phyloP scores from a whole-genome alignment of 306 rosid genomes.

The Abrus precatorius region DNA sequence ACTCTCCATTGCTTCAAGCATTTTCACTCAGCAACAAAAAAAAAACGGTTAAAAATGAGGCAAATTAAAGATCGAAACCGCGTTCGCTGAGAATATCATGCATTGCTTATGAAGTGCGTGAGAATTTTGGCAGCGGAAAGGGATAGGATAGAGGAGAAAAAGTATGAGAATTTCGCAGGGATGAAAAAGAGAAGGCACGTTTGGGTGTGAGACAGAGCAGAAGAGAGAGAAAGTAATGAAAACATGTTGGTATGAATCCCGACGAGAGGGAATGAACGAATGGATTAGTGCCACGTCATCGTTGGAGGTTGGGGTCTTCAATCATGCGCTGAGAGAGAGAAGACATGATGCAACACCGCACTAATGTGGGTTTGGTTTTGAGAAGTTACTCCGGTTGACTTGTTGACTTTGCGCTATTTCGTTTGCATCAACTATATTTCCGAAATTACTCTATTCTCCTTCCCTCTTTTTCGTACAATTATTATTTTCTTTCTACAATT shows the following conservation, averaged over 20 bases:
- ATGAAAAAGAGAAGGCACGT: conserved; percentile 58
- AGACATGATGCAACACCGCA: conserved; percentile 25
- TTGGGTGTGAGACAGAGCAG: conserved; percentile 26
- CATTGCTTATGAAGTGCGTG: conserved; percentile 56
- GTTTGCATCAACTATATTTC: too few relatives aligned
- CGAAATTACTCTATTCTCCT: too few relatives aligned
- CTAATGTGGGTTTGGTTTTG: too few relatives aligned
- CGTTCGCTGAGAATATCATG: conserved; percentile 68
- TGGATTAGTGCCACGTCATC: conserved; percentile 62
- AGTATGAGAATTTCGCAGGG: conserved; percentile 50
- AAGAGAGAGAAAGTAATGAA: conserved; percentile 49
- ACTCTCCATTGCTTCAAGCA: conserved; percentile 91
- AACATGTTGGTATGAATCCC: conserved; percentile 89
- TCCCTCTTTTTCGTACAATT: too few relatives aligned
- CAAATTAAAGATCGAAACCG: conserved; percentile 51
- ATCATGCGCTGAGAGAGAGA: conserved; percentile 53
- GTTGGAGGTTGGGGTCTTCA: conserved; percentile 40
- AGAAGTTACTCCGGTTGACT: too few relatives aligned
- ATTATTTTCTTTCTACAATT: too few relatives aligned
- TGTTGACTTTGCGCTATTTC: too few relatives aligned
- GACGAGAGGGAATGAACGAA: conserved; percentile 63
- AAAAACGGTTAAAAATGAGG: too few relatives aligned
- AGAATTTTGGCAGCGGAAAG: conserved; percentile 51
- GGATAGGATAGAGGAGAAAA: conserved; percentile 56
- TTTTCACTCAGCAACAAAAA: conserved; percentile 36